Evolutionary conservation across 345 rosid species (phyloP).

Genomic region (Trapa incisa): DNA sequence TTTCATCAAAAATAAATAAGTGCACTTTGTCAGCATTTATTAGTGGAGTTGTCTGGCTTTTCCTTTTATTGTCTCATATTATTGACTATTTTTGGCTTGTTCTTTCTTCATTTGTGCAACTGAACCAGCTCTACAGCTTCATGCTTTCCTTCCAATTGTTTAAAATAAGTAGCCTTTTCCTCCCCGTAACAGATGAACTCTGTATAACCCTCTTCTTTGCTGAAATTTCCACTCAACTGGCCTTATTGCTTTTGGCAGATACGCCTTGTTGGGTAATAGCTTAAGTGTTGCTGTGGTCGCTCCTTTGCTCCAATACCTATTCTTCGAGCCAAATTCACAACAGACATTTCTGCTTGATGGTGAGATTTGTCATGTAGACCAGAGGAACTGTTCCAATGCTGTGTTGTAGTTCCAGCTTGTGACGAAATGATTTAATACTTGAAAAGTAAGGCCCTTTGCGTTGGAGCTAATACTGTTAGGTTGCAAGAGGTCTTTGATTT

Average conservation of each 20-base stretch:
- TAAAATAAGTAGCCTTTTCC: too few relatives aligned
- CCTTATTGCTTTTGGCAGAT: slow-evolving; percentile 31
- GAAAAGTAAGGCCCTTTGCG: too few relatives aligned
- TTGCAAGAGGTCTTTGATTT: too few relatives aligned
- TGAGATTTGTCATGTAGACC: not conserved
- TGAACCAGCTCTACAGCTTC: not conserved
- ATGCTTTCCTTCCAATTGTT: too few relatives aligned
- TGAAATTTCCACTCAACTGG: not conserved
- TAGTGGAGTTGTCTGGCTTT: not conserved
- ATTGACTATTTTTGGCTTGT: not conserved
- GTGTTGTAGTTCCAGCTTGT: too few relatives aligned
- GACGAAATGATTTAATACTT: too few relatives aligned
- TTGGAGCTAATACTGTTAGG: too few relatives aligned
- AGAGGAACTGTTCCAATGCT: too few relatives aligned
- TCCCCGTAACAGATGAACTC: not conserved
- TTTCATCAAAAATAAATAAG: not conserved
- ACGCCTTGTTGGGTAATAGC: slow-evolving; percentile 89
- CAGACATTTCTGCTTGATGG: not conserved
- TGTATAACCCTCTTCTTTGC: not conserved
- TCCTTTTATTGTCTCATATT: not conserved
- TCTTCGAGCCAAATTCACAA: slow-evolving; percentile 17
- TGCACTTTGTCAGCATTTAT: not conserved
- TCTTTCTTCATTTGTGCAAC: not conserved
- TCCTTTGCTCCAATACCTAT: slow-evolving; percentile 61
- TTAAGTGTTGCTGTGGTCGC: slow-evolving; percentile 82